phyloP scores from a whole-genome alignment of 768 basidiomycete species.

The Austroboletus eburneus region DNA sequence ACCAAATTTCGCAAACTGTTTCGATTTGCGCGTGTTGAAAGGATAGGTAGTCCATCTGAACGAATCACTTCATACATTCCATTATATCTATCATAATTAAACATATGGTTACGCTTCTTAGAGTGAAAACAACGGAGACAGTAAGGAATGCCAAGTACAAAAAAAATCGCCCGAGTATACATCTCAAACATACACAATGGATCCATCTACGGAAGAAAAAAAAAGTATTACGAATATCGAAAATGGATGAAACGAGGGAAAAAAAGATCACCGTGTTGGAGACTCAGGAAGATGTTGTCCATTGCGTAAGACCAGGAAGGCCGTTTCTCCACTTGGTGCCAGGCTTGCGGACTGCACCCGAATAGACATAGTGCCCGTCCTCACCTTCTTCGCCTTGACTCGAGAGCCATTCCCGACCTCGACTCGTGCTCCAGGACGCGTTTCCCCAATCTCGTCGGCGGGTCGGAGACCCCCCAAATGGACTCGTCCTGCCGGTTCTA shows the following conservation, averaged over 20 bases:
- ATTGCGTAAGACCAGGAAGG: conserved; percentile 32
- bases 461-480: conserved; percentile 9
- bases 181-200: conserved; percentile 11
- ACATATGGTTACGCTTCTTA: conserved; percentile 12
- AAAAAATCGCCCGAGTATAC: conserved; percentile 2
- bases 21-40: too few relatives aligned
- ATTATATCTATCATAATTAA: conserved; percentile 23
- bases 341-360: conserved; percentile 18
- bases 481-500: conserved; percentile 15
- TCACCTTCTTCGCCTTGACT: conserved; percentile 28
- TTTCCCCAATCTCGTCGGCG: conserved; percentile 15
- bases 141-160: conserved; percentile 1
- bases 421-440: conserved; percentile 19
- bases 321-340: conserved; percentile 29
- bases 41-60: too few relatives aligned
- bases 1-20: too few relatives aligned
- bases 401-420: conserved; percentile 24
- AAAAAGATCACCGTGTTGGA: too few relatives aligned
- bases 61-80: too few relatives aligned
- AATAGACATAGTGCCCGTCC: conserved; percentile 24
- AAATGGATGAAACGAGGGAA: neutral
- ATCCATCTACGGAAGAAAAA: conserved; percentile 8
- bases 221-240: conserved; percentile 4
- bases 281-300: conserved; percentile 24
- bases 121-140: conserved; percentile 1